phyloP scores from a whole-genome alignment of 257 asterid species.

The Primulina tabacum region DNA sequence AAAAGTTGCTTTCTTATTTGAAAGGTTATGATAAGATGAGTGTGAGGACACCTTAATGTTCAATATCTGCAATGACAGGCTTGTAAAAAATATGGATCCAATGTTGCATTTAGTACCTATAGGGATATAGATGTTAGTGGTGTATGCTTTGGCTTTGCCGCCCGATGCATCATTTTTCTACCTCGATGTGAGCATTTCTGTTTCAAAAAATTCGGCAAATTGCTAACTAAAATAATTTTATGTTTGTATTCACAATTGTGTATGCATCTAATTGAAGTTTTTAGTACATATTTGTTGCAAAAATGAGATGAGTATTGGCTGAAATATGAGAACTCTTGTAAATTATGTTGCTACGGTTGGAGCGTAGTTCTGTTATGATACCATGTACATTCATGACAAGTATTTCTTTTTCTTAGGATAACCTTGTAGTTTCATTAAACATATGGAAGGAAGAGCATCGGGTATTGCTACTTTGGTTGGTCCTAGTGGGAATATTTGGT shows the following conservation, averaged over 20 bases:
- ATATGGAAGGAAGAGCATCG: slow-evolving; percentile 43
- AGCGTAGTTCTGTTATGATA: slow-evolving; percentile 2
- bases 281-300: background rate
- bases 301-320: no score
- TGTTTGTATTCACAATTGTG: background rate
- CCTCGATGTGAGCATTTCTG: background rate
- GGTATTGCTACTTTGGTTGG: slow-evolving; percentile 46
- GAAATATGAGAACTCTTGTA: background rate
- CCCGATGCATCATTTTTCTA: background rate
- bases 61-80: slow-evolving; percentile 8
- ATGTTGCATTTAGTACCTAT: slow-evolving; percentile 1
- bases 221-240: background rate
- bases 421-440: slow-evolving; percentile 53
- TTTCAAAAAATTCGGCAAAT: background rate
- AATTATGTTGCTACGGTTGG: background rate
- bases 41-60: slow-evolving; percentile 3
- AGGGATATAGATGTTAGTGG: slow-evolving; percentile 10
- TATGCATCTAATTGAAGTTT: background rate
- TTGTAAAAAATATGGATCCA: background rate
- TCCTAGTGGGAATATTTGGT: slow-evolving; percentile 56
- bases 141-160: background rate
- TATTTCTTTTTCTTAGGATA: slow-evolving; percentile 41
- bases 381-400: slow-evolving; percentile 1
- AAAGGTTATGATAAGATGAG: background rate
- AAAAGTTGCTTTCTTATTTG: background rate